phyloP scores from a whole-genome alignment of 2,329 filamentous ascomycete species.

The Scolecobasidium constrictum region DNA sequence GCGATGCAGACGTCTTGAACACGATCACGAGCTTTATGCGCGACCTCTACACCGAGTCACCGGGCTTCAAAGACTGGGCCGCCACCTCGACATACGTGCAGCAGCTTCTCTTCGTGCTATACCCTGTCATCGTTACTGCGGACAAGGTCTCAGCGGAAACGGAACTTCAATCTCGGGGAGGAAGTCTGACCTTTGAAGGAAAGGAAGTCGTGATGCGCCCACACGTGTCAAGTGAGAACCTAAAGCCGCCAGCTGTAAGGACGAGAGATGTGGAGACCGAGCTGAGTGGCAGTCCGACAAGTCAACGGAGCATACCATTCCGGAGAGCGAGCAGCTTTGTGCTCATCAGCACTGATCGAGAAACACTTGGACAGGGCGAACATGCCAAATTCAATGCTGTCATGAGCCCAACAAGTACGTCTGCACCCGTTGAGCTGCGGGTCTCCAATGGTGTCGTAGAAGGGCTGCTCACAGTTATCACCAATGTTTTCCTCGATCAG shows the following conservation, averaged over 20 bases:
- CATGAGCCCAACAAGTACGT: constrained; percentile 49
- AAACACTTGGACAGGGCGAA: constrained; percentile 24
- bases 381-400: constrained; percentile 52
- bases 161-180: constrained; percentile 76
- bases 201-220: constrained; percentile 76
- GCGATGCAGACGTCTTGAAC: constrained; percentile 57
- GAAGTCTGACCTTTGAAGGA: constrained; percentile 73
- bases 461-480: constrained; percentile 63
- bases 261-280: constrained; percentile 49
- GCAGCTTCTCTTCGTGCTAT: constrained; percentile 67
- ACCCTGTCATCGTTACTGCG: constrained; percentile 77
- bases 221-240: constrained; percentile 49
- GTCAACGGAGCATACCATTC: constrained; percentile 48
- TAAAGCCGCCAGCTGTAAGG: constrained; percentile 56
- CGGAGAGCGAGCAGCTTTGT: constrained; percentile 85
- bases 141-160: constrained; percentile 74
- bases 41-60: constrained; percentile 66
- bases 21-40: constrained; percentile 70
- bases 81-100: constrained; percentile 71
- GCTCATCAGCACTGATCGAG: constrained; percentile 63
- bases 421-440: constrained; percentile 31
- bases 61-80: constrained; percentile 73
- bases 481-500: constrained; percentile 77
- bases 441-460: constrained; percentile 64
- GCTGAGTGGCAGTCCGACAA: constrained; percentile 18